phyloP scores from a whole-genome alignment of 2,329 filamentous ascomycete species.

The Monosporascus sp. region DNA sequence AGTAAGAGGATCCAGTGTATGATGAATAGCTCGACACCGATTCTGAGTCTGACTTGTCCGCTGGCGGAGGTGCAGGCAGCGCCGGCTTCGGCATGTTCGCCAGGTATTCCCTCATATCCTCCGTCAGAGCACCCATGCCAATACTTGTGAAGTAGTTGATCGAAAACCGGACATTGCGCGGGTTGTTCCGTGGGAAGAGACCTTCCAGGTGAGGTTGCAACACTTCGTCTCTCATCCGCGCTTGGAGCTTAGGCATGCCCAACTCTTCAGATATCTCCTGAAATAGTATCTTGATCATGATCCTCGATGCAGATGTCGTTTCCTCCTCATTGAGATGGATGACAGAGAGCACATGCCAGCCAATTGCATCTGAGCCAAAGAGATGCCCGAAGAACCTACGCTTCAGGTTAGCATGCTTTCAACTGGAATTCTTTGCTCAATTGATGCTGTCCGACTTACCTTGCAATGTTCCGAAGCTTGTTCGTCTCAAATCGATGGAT shows the following conservation, averaged over 20 bases:
- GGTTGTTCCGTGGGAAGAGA: slow-evolving; percentile 84
- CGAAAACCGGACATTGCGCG: slow-evolving; percentile 87
- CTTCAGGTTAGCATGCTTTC: no score
- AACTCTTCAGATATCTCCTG: slow-evolving; percentile 86
- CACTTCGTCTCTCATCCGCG: slow-evolving; percentile 71
- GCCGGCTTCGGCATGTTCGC: slow-evolving; percentile 86
- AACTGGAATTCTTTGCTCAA: no score
- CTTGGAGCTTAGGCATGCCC: slow-evolving; percentile 73
- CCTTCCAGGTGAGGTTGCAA: slow-evolving; percentile 75
- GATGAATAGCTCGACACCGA: slow-evolving; percentile 77
- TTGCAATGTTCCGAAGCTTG: slow-evolving; percentile 83
- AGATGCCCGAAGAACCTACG: slow-evolving; percentile 84
- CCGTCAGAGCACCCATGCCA: slow-evolving; percentile 89
- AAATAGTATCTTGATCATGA: slow-evolving; percentile 97
- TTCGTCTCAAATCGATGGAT: slow-evolving; percentile 98
- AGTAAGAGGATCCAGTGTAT: slow-evolving; percentile 60
- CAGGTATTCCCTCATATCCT: slow-evolving; percentile 88
- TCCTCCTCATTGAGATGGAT: slow-evolving; percentile 95
- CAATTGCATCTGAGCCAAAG: slow-evolving; percentile 79
- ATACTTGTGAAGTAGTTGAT: slow-evolving; percentile 99
- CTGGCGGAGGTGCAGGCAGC: slow-evolving; percentile 59
- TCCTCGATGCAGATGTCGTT: slow-evolving; percentile 91
- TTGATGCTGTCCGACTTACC: no score
- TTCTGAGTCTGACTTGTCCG: slow-evolving; percentile 59
- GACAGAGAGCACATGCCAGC: slow-evolving; percentile 82